Percentiles rank a stretch among this genome's conserved stretches.
phyloP scores from a whole-genome alignment of 148 eudicot species.

The Cornus controversa region DNA sequence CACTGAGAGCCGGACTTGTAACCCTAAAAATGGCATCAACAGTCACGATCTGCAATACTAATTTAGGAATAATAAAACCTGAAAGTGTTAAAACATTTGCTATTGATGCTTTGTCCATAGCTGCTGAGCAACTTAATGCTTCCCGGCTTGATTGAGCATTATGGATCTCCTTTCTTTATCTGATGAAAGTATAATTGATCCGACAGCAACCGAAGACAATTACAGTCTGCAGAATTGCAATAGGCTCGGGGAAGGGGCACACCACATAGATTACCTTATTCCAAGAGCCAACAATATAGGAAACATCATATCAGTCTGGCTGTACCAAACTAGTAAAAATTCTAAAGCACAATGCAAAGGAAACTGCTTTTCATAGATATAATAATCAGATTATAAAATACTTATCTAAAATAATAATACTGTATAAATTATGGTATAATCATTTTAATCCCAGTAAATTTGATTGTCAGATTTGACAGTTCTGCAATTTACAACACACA shows the following conservation, averaged over 20 bases:
- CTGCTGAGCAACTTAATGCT: slow-evolving; percentile 81
- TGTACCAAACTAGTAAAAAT: not conserved
- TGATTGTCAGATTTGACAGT: not conserved
- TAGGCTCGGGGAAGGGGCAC: slow-evolving; percentile 96
- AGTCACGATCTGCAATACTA: slow-evolving; percentile 85
- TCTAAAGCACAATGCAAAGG: not conserved
- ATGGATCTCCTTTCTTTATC: slow-evolving; percentile 83
- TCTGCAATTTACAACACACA: not conserved
- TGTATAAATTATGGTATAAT: not conserved
- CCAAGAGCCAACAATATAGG: slow-evolving; percentile 19
- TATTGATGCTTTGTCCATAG: slow-evolving; percentile 80
- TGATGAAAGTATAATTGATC: slow-evolving; percentile 63
- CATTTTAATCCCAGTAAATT: not conserved
- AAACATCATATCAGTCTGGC: slow-evolving; percentile 2
- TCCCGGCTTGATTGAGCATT: slow-evolving; percentile 75
- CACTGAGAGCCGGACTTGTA: slow-evolving; percentile 72
- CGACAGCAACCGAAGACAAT: slow-evolving; percentile 70
- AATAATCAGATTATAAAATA: not conserved
- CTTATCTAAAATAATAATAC: not conserved
- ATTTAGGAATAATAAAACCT: slow-evolving; percentile 85
- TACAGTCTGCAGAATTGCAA: slow-evolving; percentile 78
- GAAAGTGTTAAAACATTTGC: slow-evolving; percentile 80
- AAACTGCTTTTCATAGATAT: not conserved
- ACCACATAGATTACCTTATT: slow-evolving; percentile 91
- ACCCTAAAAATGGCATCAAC: slow-evolving; percentile 91